phyloP scores from a whole-genome alignment of 2,329 filamentous ascomycete species.

The Scedosporium boydii region DNA sequence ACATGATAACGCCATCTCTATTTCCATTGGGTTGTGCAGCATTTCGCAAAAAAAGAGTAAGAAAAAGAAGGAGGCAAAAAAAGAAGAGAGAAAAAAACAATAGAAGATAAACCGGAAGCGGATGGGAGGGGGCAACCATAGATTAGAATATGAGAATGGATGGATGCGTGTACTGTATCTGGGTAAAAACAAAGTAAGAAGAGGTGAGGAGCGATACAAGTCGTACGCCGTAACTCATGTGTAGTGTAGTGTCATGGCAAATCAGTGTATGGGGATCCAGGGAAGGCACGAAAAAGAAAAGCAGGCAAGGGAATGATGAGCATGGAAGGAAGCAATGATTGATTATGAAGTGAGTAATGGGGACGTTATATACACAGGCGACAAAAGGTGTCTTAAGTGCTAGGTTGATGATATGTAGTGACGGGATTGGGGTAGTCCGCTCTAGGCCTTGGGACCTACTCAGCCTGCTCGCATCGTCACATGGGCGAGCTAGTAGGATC shows the following conservation, averaged over 20 bases:
- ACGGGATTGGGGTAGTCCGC: background rate
- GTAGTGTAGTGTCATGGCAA: background rate
- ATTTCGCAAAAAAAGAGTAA: slow-evolving; percentile 4
- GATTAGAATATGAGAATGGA: background rate
- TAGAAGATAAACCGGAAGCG: background rate
- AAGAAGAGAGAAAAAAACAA: background rate
- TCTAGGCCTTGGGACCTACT: background rate
- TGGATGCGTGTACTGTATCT: background rate
- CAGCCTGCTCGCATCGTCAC: background rate
- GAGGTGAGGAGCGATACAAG: slow-evolving; percentile 2
- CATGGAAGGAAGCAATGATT: background rate
- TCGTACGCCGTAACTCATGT: background rate
- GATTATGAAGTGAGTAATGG: background rate
- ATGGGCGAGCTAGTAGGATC: background rate
- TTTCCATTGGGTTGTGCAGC: background rate
- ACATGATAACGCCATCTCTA: slow-evolving; percentile 2
- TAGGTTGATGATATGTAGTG: background rate
- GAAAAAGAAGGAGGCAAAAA: background rate
- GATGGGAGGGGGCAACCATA: background rate
- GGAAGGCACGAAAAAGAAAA: too few species aligned
- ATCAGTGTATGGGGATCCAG: background rate
- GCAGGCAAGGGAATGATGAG: too few species aligned
- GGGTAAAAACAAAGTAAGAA: background rate
- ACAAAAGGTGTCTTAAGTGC: background rate
- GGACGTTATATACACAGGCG: slow-evolving; percentile 1